These are phyloP conservation scores for Clonostachys rhizophaga DNA, from an alignment of 2,329 filamentous ascomycete genomes.

Conservation along the genomic window DNA sequence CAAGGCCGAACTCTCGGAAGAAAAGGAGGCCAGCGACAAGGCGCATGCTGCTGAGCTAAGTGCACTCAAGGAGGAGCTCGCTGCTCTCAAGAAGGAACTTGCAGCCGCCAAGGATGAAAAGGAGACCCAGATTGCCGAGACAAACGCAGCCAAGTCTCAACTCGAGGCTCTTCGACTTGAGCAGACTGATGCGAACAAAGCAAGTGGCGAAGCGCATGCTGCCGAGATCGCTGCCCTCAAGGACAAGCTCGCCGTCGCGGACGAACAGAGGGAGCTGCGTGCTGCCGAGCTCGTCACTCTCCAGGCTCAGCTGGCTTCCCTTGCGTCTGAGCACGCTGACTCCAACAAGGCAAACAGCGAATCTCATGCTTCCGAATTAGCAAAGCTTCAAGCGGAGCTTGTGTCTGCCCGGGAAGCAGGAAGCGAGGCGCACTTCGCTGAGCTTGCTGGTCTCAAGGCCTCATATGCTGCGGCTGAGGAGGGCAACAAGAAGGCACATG, in stretches of 20 bases:
- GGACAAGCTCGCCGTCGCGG: constrained; percentile 16
- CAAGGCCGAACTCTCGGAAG: constrained; percentile 19
- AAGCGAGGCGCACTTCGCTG: constrained; percentile 16
- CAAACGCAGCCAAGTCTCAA: constrained; percentile 10
- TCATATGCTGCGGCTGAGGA: no score
- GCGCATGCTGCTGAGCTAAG: constrained; percentile 22
- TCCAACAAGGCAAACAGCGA: constrained; percentile 7
- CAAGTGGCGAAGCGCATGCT: constrained; percentile 20
- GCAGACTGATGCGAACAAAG: constrained; percentile 9
- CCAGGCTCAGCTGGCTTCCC: constrained; percentile 18
- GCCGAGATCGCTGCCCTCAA: constrained; percentile 26
- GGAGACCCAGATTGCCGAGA: constrained; percentile 21
- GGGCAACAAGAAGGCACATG: constrained; percentile 17
- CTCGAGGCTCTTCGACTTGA: no score
- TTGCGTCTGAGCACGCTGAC: no score
- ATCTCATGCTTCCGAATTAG: constrained; percentile 19
- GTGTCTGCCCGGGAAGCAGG: constrained; percentile 15
- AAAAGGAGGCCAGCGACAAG: constrained; percentile 31
- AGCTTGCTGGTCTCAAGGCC: constrained; percentile 13
- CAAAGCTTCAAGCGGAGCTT: constrained; percentile 20
- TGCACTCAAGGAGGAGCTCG: constrained; percentile 39
- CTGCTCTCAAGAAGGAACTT: constrained; percentile 33
- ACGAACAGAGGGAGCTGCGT: constrained; percentile 17
- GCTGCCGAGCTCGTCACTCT: constrained; percentile 20
- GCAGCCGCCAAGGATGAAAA: constrained; percentile 26